phyloP scores from a whole-genome alignment of 495 filamentous ascomycete species.

The Penicillium bovifimosum region DNA sequence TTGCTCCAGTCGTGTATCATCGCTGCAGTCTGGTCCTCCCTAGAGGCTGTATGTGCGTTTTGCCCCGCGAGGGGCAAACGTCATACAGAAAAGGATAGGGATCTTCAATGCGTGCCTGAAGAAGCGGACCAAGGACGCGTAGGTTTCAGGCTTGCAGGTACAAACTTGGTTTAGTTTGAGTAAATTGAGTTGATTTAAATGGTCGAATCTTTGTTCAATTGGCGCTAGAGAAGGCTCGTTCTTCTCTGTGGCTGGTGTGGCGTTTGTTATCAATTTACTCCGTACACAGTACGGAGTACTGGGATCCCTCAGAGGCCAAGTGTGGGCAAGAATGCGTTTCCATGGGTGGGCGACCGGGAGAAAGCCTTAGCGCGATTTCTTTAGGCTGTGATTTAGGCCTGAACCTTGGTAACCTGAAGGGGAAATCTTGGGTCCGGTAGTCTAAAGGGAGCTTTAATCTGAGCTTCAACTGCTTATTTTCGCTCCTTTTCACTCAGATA shows the following conservation, averaged over 20 bases:
- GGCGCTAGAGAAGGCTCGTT: neutral
- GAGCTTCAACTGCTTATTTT: neutral
- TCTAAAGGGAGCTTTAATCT: neutral
- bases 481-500: neutral
- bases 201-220: neutral
- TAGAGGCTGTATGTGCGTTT: neutral
- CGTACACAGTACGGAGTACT: too few relatives aligned
- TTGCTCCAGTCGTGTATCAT: neutral
- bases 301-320: neutral
- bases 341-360: conserved; percentile 1
- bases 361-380: neutral
- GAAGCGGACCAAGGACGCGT: neutral
- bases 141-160: neutral
- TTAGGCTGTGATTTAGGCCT: neutral
- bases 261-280: neutral
- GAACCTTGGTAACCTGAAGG: neutral
- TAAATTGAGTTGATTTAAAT: neutral
- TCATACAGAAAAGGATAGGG: neutral
- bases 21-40: neutral
- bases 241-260: conserved; percentile 4
- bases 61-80: conserved; percentile 2
- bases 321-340: neutral
- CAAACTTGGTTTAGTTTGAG: neutral
- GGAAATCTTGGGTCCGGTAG: neutral
- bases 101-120: neutral